Conservation (phyloP, 2,329 filamentous ascomycete species). For the Leptodontidium sp. region DNA sequence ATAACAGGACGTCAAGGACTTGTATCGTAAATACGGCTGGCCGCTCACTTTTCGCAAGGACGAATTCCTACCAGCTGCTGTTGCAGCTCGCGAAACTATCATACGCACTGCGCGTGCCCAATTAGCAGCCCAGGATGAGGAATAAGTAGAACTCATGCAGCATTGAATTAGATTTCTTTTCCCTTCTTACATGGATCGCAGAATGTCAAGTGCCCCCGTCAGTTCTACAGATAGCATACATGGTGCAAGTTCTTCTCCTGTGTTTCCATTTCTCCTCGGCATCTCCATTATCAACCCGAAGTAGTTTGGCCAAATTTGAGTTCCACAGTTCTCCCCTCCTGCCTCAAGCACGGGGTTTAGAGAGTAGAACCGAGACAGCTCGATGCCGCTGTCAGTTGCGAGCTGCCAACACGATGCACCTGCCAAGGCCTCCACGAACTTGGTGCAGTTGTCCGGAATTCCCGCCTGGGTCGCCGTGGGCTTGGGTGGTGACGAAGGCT, state of each 20-base stretch:
- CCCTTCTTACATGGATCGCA: not conserved
- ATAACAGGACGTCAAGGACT: not conserved
- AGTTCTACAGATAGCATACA: not conserved
- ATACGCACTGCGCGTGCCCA: not conserved
- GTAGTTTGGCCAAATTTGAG: conserved; percentile 2
- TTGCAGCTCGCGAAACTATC: not conserved
- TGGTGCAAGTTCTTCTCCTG: not conserved
- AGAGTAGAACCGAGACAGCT: not conserved
- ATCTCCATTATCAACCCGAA: not conserved
- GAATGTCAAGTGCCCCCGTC: not conserved
- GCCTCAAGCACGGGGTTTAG: not conserved
- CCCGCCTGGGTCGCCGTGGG: not conserved
- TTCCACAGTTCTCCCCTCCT: not conserved
- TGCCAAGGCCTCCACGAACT: not conserved
- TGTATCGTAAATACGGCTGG: conserved; percentile 1
- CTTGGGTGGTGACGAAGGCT: not conserved
- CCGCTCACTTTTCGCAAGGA: not conserved
- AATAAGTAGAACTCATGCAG: not conserved
- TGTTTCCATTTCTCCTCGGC: not conserved
- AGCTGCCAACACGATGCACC: conserved; percentile 5
- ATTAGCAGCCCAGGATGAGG: not conserved
- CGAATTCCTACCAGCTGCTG: not conserved
- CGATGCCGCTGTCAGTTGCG: not conserved
- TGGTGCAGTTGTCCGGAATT: not conserved
- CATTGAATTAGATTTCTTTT: not conserved